A percentile compares a stretch with the other conserved stretches of the same genome.
These are phyloP conservation scores for Ormosia semicastrata DNA, from an alignment of 306 rosid genomes.

Conservation along the genomic window DNA sequence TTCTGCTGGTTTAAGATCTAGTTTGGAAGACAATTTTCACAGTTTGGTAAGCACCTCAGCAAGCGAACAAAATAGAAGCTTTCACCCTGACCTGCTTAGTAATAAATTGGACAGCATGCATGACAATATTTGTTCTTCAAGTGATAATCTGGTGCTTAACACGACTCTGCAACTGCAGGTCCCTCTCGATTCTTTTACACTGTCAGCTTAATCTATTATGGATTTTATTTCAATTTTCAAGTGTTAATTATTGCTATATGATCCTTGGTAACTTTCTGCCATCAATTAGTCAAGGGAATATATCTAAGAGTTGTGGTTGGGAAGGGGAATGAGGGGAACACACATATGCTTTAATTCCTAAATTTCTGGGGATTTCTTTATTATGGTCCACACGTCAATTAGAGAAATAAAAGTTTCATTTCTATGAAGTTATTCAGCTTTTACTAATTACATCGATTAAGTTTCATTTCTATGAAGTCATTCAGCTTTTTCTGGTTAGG, in stretches of 20 bases:
- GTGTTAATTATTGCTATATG: slow-evolving; percentile 6
- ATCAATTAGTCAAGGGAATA: background rate
- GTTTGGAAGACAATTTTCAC: slow-evolving; percentile 39
- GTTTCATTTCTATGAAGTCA: background rate
- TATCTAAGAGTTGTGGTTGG: background rate
- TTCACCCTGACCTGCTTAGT: slow-evolving; percentile 28
- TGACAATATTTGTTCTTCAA: slow-evolving; percentile 28
- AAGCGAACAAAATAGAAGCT: slow-evolving; percentile 29
- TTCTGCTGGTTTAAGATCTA: slow-evolving; percentile 46
- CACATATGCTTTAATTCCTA: background rate
- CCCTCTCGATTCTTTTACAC: slow-evolving; percentile 20
- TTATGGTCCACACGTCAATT: background rate
- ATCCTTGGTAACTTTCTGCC: background rate
- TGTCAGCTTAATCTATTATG: slow-evolving; percentile 1
- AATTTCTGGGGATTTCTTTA: background rate
- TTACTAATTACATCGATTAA: background rate
- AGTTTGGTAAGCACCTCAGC: slow-evolving; percentile 25
- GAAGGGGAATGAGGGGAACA: background rate
- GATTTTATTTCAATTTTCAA: slow-evolving; percentile 13
- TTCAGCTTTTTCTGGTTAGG: background rate
- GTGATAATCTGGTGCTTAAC: slow-evolving; percentile 33
- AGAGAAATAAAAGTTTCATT: background rate
- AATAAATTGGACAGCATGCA: slow-evolving; percentile 27
- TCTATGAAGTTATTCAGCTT: background rate
- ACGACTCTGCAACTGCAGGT: slow-evolving; percentile 60